Conservation (phyloP, 108 stramenopile genomes). For the Cyclotella sp. region DNA sequence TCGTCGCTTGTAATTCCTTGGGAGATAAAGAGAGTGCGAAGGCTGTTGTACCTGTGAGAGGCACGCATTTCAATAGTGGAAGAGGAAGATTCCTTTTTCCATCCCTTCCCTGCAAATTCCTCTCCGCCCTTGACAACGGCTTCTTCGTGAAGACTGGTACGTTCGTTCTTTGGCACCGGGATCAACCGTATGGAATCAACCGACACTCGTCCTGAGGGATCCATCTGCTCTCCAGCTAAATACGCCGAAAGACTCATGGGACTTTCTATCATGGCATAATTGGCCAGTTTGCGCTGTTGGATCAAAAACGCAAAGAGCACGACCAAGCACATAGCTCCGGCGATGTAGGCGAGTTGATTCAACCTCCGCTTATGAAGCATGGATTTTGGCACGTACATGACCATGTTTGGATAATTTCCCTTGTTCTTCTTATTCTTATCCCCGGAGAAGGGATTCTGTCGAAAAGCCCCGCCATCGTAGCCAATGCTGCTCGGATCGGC, state of each 20-base stretch:
- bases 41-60: slow-evolving; percentile 20
- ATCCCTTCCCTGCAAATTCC: background rate
- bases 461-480: slow-evolving; percentile 25
- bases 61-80: slow-evolving; percentile 16
- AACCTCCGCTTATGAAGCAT: slow-evolving; percentile 20
- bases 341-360: slow-evolving; percentile 27
- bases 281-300: slow-evolving; percentile 36
- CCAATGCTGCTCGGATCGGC: slow-evolving; percentile 40
- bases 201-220: background rate
- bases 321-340: slow-evolving; percentile 16
- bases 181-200: slow-evolving; percentile 4
- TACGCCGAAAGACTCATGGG: slow-evolving; percentile 45
- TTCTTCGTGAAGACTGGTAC: slow-evolving; percentile 1
- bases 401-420: background rate
- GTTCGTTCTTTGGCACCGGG: background rate
- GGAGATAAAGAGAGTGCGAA: slow-evolving; percentile 23
- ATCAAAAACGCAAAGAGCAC: slow-evolving; percentile 34
- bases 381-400: slow-evolving; percentile 33
- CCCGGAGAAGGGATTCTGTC: slow-evolving; percentile 3
- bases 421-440: slow-evolving; percentile 15
- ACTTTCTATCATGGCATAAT: slow-evolving; percentile 48
- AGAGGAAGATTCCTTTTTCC: background rate
- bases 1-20: slow-evolving; percentile 20
- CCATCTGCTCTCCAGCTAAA: slow-evolving; percentile 32
- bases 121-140: background rate